Conservation (phyloP, 140 eudicot genomes). For the Oenanthe javanica region DNA sequence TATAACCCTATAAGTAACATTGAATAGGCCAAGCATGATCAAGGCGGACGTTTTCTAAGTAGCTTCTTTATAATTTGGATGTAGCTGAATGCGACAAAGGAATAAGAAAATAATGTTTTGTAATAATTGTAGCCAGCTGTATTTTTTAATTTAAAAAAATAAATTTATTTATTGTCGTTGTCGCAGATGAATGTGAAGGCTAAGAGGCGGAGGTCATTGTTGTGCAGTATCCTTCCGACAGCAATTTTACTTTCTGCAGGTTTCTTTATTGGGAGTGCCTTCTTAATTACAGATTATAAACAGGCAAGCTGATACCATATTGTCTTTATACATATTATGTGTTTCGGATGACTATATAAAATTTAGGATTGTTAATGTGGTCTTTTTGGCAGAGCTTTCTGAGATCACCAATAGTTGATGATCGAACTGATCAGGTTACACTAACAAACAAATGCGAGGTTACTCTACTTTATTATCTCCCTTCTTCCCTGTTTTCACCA, state of each 20-base stretch:
- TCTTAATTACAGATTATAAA: constrained; percentile 39
- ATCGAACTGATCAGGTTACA: constrained; percentile 14
- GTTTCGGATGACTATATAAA: constrained; percentile 19
- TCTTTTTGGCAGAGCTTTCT: constrained; percentile 36
- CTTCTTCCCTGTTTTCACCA: not conserved
- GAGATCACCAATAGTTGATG: constrained; percentile 25
- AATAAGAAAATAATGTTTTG: no score
- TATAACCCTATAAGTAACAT: no score
- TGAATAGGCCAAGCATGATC: no score
- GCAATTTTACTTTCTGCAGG: constrained; percentile 41
- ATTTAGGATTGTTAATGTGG: constrained; percentile 15
- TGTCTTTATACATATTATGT: constrained; percentile 8
- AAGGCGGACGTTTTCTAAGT: no score
- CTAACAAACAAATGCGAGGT: constrained; percentile 45
- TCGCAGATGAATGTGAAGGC: constrained; percentile 29
- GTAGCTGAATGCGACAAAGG: no score
- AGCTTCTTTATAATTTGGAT: no score
- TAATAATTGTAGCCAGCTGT: no score
- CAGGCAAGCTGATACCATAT: constrained; percentile 23
- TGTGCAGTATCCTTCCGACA: constrained; percentile 35
- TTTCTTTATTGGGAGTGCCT: constrained; percentile 40
- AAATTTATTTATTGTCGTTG: not conserved
- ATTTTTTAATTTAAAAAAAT: no score
- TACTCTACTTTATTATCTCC: not conserved
- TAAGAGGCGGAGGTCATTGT: constrained; percentile 30